Evolutionary conservation across 768 basidiomycete species (phyloP).

Genomic region (Cubamyces lactineus): DNA sequence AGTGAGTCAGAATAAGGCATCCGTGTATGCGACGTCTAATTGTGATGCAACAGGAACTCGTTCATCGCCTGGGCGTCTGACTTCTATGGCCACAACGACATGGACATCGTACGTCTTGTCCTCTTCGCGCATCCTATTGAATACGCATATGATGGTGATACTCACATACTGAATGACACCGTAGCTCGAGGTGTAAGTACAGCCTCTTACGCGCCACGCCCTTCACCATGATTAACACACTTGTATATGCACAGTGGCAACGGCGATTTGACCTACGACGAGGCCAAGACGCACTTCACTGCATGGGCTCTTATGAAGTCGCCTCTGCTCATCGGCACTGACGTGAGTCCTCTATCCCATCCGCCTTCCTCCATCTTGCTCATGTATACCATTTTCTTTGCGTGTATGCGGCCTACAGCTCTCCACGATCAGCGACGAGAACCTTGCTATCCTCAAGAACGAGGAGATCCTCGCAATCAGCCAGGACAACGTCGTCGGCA

Average conservation of each 20-base stretch:
- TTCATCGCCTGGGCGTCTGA: slow-evolving; percentile 65
- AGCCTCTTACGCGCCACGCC: background rate
- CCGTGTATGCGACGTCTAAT: background rate
- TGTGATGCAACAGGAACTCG: slow-evolving; percentile 51
- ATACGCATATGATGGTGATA: background rate
- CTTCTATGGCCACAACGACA: slow-evolving; percentile 69
- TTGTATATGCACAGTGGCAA: slow-evolving; percentile 52
- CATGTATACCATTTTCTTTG: no score
- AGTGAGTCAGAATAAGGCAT: slow-evolving; percentile 39
- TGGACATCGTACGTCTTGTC: slow-evolving; percentile 59
- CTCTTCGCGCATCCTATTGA: background rate
- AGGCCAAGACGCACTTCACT: slow-evolving; percentile 71
- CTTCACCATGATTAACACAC: background rate
- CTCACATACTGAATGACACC: no score
- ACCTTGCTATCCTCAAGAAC: slow-evolving; percentile 61
- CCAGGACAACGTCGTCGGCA: slow-evolving; percentile 66
- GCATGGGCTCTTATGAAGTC: slow-evolving; percentile 76
- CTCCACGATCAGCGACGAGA: slow-evolving; percentile 51
- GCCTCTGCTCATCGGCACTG: slow-evolving; percentile 64
- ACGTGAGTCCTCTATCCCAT: slow-evolving; percentile 23
- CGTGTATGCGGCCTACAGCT: slow-evolving; percentile 40
- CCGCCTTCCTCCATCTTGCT: background rate
- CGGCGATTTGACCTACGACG: slow-evolving; percentile 61
- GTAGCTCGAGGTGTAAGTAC: slow-evolving; percentile 25
- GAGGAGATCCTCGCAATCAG: slow-evolving; percentile 68